These are phyloP conservation scores for Heritiera fomes DNA, from an alignment of 345 rosid genomes.

Conservation along the genomic window DNA sequence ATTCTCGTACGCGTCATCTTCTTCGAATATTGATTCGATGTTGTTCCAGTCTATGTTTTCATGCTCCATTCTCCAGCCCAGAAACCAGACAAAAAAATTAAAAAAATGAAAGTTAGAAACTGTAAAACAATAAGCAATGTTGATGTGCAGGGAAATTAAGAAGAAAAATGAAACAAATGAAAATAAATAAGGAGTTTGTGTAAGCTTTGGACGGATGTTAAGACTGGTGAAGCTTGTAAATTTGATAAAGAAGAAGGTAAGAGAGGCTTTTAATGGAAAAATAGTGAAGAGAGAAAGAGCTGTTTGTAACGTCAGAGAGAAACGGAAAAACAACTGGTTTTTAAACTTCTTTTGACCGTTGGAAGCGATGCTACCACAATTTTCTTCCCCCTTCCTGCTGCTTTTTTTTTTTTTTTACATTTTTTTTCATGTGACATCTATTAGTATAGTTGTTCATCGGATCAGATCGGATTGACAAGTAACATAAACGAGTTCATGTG, in stretches of 20 bases:
- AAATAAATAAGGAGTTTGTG: neutral
- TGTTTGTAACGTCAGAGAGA: neutral
- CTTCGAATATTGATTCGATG: constrained; percentile 28
- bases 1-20: constrained; percentile 31
- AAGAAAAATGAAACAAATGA: neutral
- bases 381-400: no score
- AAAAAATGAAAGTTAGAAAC: neutral
- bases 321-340: neutral
- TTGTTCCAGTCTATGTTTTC: constrained; percentile 32
- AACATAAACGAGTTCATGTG: no score
- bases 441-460: no score
- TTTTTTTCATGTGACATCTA: no score
- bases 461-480: no score
- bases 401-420: no score
- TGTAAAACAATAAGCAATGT: neutral
- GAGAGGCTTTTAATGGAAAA: neutral
- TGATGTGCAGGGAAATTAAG: neutral
- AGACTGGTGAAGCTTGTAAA: neutral
- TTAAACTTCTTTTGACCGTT: constrained; percentile 9
- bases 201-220: neutral
- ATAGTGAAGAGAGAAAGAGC: neutral
- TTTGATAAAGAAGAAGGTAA: neutral
- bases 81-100: neutral
- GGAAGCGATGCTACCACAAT: neutral
- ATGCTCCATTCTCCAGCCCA: constrained; percentile 20